Percentiles rank a stretch among this genome's conserved stretches.
phyloP scores from a whole-genome alignment of 768 basidiomycete species.

The Lactifluus pinguis region DNA sequence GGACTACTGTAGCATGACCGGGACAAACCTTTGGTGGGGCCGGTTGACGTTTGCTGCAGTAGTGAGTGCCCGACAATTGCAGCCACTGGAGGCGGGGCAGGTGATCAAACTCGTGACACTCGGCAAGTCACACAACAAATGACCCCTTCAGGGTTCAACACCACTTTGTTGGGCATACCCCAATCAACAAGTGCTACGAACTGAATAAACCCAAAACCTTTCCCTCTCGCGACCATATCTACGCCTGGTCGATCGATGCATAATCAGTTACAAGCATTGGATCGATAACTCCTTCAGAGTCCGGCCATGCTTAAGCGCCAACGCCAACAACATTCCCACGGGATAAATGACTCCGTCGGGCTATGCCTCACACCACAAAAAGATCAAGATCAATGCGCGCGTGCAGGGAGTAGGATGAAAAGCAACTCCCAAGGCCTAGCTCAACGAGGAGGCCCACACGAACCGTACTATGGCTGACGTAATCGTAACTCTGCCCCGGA shows the following conservation, averaged over 20 bases:
- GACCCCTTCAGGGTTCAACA: slow-evolving; percentile 16
- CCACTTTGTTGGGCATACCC: neutral
- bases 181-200: neutral
- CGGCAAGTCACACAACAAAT: slow-evolving; percentile 5
- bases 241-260: too few relatives aligned
- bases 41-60: too few relatives aligned
- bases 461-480: neutral
- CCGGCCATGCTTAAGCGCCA: neutral
- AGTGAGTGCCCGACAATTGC: too few relatives aligned
- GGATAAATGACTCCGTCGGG: too few relatives aligned
- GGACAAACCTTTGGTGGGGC: too few relatives aligned
- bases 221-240: neutral
- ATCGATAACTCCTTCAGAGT: slow-evolving; percentile 7
- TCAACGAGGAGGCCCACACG: neutral
- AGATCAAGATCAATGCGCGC: too few relatives aligned
- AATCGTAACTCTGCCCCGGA: neutral
- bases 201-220: neutral
- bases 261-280: neutral
- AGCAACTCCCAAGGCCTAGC: neutral
- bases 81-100: too few relatives aligned
- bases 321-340: neutral
- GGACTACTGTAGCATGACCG: too few relatives aligned
- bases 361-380: neutral
- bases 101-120: too few relatives aligned
- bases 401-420: too few relatives aligned